phyloP scores from a whole-genome alignment of 2,329 filamentous ascomycete genomes.

The Colletotrichum cereale region DNA sequence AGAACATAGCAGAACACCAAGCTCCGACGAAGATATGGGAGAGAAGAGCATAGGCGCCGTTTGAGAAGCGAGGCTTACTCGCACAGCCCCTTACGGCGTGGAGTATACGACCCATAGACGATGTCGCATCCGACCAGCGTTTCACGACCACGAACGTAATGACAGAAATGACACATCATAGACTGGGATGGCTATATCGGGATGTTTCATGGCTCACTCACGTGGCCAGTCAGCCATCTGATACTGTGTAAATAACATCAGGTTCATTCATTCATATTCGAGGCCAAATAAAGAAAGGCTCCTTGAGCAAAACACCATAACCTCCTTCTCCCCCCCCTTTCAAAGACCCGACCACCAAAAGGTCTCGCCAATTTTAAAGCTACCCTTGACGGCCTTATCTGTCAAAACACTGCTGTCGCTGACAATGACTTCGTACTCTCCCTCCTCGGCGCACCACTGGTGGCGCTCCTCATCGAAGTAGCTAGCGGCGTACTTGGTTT shows the following conservation, averaged over 20 bases:
- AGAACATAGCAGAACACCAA: conserved; percentile 18
- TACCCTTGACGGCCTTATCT: conserved; percentile 60
- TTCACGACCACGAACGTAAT: conserved; percentile 6
- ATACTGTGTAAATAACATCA: not conserved
- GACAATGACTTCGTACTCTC: conserved; percentile 73
- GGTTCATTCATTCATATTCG: conserved; percentile 19
- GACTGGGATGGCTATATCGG: not conserved
- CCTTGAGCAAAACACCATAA: not conserved
- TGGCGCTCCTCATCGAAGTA: conserved; percentile 78
- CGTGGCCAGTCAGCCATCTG: not conserved
- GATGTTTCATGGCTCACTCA: not conserved
- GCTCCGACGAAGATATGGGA: conserved; percentile 7
- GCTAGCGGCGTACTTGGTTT: conserved; percentile 74
- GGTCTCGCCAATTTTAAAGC: conserved; percentile 70
- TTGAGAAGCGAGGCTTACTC: not conserved
- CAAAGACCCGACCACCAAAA: conserved; percentile 77
- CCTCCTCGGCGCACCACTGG: conserved; percentile 76
- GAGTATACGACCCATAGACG: not conserved
- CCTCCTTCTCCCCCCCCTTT: not conserved
- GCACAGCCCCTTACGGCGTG: not conserved
- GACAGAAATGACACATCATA: not conserved
- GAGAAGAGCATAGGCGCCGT: conserved; percentile 18
- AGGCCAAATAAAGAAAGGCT: not conserved
- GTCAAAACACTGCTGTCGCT: conserved; percentile 67
- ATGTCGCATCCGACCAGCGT: not conserved